Evolutionary conservation across 2,329 filamentous ascomycete genomes (phyloP).

Genomic region (Annulohypoxylon truncatum): DNA sequence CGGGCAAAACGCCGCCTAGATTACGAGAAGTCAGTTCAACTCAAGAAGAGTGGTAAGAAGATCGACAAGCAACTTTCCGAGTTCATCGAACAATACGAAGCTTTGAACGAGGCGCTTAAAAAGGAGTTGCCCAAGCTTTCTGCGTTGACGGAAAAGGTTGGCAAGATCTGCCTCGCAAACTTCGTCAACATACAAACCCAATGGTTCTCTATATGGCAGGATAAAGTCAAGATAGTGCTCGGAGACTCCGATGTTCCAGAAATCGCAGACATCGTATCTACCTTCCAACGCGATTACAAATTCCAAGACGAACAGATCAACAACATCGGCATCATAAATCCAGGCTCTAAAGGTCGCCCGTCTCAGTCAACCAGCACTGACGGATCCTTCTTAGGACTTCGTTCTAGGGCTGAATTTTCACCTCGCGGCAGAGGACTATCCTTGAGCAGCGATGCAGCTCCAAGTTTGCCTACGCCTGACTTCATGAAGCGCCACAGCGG

Average conservation of each 20-base stretch:
- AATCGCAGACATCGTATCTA: slow-evolving; percentile 77
- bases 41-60: slow-evolving; percentile 84
- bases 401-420: slow-evolving; percentile 59
- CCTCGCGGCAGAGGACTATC: slow-evolving; percentile 70
- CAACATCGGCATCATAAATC: slow-evolving; percentile 82
- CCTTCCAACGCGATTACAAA: slow-evolving; percentile 83
- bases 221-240: slow-evolving; percentile 82
- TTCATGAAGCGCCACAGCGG: slow-evolving; percentile 74
- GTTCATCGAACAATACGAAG: slow-evolving; percentile 87
- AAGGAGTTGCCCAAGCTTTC: slow-evolving; percentile 91
- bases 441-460: slow-evolving; percentile 71
- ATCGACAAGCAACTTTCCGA: slow-evolving; percentile 87
- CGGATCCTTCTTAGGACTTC: slow-evolving; percentile 61
- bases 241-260: slow-evolving; percentile 75
- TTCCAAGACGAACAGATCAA: slow-evolving; percentile 78
- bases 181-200: slow-evolving; percentile 85
- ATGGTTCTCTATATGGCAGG: slow-evolving; percentile 87
- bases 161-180: slow-evolving; percentile 83
- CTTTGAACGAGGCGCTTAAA: slow-evolving; percentile 92
- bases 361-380: slow-evolving; percentile 69
- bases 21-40: slow-evolving; percentile 82
- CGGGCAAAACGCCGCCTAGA: slow-evolving; percentile 92
- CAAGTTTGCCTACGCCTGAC: slow-evolving; percentile 73
- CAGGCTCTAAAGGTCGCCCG: slow-evolving; percentile 69
- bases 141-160: slow-evolving; percentile 81